Base-by-base conservation (phyloP, 2,329 filamentous ascomycete species). In the Boeremia exigua region DNA sequence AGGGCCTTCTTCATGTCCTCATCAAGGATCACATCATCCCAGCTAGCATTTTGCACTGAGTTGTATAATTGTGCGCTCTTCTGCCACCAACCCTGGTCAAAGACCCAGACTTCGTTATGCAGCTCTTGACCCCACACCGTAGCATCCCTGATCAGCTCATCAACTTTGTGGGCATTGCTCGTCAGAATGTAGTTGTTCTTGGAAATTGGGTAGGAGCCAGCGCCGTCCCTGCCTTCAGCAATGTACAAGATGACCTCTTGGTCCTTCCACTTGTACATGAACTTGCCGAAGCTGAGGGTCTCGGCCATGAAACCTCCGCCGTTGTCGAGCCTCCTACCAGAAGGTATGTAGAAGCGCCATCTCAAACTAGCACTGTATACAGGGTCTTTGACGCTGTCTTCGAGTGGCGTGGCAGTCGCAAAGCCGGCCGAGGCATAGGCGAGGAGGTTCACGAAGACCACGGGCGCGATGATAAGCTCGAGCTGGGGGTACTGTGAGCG, bases 1-100 rank as follows among this genome's bases (percentile, higher is more conserved):
- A 91, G 80, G 7, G 81, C 75, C 59, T 83, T 80, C 77, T 91
- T 91, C 83, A 88, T 88, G 9, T 77, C 76, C 27, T 82, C 75
- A 27, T 89, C 85, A 7, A 91, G 78, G 43, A 91, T 90, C 2
- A 91, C 87, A 60, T 84, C 81, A 10, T 85, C 82, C 88, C 87
- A 90, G 82, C 75, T 66, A 80, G 67, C 64, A 40, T 75, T 73
- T 40, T 70, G 66, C 5, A 77, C 70, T 1, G 71, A 86, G 8
- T 82, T 66, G 73, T 80, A 91, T 19, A 91, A 77, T 59, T 86
- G 84, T 3, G 75, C 75, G 66, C 78, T 85, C 76, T 89, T 89
- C 67, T 81, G 76, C 88, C 88, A 91, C 34, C 56, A 78, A 4
- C 86, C 85, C 12, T 80, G 68, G 60, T 90, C 87, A 63, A 85